Base-by-base conservation (phyloP, 2,329 filamentous ascomycete genomes). In the Arthrobotrys pseudoclavata region DNA sequence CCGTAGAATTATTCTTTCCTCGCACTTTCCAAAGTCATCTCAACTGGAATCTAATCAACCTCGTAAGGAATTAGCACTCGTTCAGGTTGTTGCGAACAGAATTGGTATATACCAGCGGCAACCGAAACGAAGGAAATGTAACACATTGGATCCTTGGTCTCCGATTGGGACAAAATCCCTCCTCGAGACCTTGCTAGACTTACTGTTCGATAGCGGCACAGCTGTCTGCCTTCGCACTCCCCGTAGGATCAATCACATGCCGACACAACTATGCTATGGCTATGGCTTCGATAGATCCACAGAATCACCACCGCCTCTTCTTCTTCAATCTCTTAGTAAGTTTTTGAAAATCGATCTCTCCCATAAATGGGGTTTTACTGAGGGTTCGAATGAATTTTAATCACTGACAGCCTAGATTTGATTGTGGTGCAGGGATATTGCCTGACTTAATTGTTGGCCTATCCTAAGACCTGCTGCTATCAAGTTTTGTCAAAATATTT, bases 191-290 rank as follows among this genome's bases (percentile, higher is more conserved):
- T 53, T 2, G 6, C 29, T 22, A 18, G 29, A 12, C 15, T 9
- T 55, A 3, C 55, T 60, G 55, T 20, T 60, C 10, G 24, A 60
- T 10, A 42, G 34, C 34, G 55, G 55, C 55, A 60, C 55, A 42
- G 55, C 6, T 60, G 1, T 24, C 34, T 15, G 47, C 55, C 26
- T 60, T 60, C 55, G 55, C 20, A 18, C 7, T 60, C 7, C 9
- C 55, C 31, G 55, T 34, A 37, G 7, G 1, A 20, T 57, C 52
- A 57, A 29, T 37, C 37, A 24, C 15, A 57, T 34, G 24, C 15
- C 12, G 12, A 26, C 47, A 50, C 6, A 52, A 13, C n/a, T 4
- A 1, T 9, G 5, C n/a, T 24, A 50, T 50, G 26, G 18, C 42
- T 45, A 45, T 2, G 4, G 42, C 15, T 45, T 7, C 15, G 18